Base-by-base conservation (phyloP, 257 asterid species). In the Ballota nigra region DNA sequence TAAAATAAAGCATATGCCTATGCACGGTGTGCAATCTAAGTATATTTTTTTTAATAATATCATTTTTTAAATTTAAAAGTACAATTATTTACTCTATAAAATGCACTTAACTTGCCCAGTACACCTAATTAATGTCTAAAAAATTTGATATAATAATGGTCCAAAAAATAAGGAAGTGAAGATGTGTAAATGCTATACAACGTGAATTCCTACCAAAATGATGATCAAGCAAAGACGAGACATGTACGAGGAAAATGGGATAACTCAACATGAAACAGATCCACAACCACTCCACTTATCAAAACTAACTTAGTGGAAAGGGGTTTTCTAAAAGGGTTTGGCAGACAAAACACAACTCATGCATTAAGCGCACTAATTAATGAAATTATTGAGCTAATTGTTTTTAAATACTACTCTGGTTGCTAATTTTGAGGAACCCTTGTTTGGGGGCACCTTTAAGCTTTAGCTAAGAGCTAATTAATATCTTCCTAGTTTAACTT, bases 191-290 rank as follows among this genome's bases (percentile, higher is more conserved):
- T 28, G 43, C 13, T 24, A 55, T 69, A 22, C 24, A 56, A 6
- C 6, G 0, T 55, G 24, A 15, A 24, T 19, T 33, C 22, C 55
- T 33, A 62, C 15, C 47, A 41, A 3, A 59, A 77, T 43, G 68
- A 64, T 70, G 68, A 68, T 69, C 62, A 70, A 66, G 76, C 74
- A 58, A 68, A 81, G 84, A 81, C 77, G 72, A 78, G 81, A 86
- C 92, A 88, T 66, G 85, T 73, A 85, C 78, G 88, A 85, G 96
- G 87, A 82, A 82, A 82, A 75, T 77, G 79, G 76, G 87, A 53
- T 77, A 74, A 75, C 38, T 72, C 69, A 86, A 82, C 79, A 72
- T 86, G 84, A 75, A 83, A 81, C 83, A 78, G 23, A 74, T 69
- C 77, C 83, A 68, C 79, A 89, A 82, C 89, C 57, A 85, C 90